Percentiles rank a stretch among this genome's conserved stretches.
Conservation (phyloP, 345 rosid genomes). For the Brassica rapa region DNA sequence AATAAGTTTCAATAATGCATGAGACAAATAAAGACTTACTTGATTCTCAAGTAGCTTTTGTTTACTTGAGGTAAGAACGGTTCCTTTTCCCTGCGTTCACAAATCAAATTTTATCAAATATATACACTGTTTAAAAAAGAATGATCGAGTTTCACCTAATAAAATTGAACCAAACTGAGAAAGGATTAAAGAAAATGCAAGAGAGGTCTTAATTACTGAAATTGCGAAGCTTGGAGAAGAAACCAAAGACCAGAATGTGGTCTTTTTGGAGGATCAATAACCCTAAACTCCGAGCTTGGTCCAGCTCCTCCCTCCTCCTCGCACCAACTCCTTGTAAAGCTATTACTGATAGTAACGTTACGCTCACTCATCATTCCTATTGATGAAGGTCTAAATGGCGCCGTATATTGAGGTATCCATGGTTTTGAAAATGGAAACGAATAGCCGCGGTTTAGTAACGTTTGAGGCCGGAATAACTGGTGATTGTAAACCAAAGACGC, state of each 20-base stretch:
- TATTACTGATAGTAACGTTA: constrained; percentile 20
- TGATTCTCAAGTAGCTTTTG: constrained; percentile 99
- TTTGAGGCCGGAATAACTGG: constrained; percentile 35
- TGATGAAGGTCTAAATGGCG: constrained; percentile 55
- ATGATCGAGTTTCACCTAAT: background rate
- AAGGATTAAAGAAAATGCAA: background rate
- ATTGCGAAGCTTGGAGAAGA: constrained; percentile 78
- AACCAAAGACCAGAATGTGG: constrained; percentile 94
- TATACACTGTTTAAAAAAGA: too few species aligned
- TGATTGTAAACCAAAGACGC: constrained; percentile 27
- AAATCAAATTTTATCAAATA: constrained; percentile 11
- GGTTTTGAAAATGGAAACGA: constrained; percentile 38
- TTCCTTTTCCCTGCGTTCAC: constrained; percentile 69
- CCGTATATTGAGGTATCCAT: constrained; percentile 51
- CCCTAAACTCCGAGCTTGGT: constrained; percentile 65
- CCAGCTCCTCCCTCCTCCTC: constrained; percentile 45
- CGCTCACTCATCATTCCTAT: constrained; percentile 38
- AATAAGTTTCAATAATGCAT: background rate
- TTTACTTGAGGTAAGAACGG: constrained; percentile 90
- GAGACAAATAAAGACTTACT: constrained; percentile 49
- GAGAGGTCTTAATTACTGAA: constrained; percentile 56
- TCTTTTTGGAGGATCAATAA: constrained; percentile 75
- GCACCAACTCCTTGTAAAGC: constrained; percentile 9
- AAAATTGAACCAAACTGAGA: background rate
- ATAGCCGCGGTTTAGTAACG: constrained; percentile 22